phyloP scores from a whole-genome alignment of 768 basidiomycete species.

The Lentinula lateritia region DNA sequence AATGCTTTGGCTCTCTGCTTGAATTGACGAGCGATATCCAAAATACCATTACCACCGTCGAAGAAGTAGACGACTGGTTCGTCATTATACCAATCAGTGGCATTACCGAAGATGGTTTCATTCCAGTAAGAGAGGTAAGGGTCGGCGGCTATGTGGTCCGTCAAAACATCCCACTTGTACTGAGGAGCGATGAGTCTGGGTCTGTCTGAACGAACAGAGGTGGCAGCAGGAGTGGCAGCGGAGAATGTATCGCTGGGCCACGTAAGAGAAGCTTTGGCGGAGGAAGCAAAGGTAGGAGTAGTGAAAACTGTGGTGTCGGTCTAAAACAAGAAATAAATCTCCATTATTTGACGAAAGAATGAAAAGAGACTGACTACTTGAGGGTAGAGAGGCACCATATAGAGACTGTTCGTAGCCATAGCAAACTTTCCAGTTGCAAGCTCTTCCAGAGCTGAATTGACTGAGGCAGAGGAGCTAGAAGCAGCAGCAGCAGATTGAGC shows the following conservation, averaged over 20 bases:
- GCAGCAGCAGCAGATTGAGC: constrained; percentile 38
- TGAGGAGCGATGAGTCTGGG: constrained; percentile 88
- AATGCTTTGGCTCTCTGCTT: constrained; percentile 92
- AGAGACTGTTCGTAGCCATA: constrained; percentile 73
- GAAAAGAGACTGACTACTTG: constrained; percentile 61
- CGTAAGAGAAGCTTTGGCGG: constrained; percentile 41
- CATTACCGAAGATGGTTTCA: constrained; percentile 84
- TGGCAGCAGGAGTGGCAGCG: constrained; percentile 46
- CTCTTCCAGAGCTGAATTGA: constrained; percentile 28
- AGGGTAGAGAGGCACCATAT: constrained; percentile 81
- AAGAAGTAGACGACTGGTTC: constrained; percentile 64
- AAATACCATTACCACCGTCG: constrained; percentile 86
- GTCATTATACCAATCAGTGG: constrained; percentile 59
- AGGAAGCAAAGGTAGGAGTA: constrained; percentile 62
- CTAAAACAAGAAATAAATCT: constrained; percentile 27
- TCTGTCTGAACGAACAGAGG: constrained; percentile 65
- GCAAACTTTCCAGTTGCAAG: constrained; percentile 62
- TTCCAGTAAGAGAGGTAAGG: constrained; percentile 90
- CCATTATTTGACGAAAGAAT: neutral
- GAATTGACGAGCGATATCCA: constrained; percentile 84
- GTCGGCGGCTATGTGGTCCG: constrained; percentile 70
- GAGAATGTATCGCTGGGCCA: constrained; percentile 83
- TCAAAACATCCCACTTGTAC: constrained; percentile 88
- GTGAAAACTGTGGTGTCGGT: constrained; percentile 72
- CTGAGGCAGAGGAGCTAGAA: constrained; percentile 51